These are phyloP conservation scores for Nitzschia inconspicua DNA, from an alignment of 108 stramenopile genomes.

Conservation along the genomic window DNA sequence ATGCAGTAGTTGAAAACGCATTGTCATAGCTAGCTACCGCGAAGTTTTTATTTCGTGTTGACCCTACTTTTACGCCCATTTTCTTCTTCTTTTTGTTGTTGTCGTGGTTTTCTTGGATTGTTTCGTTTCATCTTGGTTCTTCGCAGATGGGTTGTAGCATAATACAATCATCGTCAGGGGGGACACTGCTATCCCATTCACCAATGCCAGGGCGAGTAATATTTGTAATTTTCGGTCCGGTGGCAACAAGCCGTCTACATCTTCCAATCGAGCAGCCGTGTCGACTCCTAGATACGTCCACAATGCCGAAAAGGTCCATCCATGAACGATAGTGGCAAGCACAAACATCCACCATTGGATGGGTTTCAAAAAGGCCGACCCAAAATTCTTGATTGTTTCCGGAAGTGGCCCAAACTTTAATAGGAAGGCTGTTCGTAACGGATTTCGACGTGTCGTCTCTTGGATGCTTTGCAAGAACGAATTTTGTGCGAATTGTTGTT, in stretches of 20 bases:
- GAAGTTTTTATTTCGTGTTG: too few species aligned
- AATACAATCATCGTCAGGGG: constrained; percentile 43
- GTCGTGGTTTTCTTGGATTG: too few species aligned
- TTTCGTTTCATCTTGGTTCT: too few species aligned
- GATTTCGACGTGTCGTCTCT: constrained; percentile 20
- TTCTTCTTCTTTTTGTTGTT: too few species aligned
- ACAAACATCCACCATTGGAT: constrained; percentile 35
- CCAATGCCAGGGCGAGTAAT: constrained; percentile 14
- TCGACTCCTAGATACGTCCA: constrained; percentile 77
- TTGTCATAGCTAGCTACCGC: too few species aligned
- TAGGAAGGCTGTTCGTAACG: constrained; percentile 48
- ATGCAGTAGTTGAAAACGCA: too few species aligned
- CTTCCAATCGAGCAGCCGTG: constrained; percentile 35
- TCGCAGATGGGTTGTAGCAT: too few species aligned
- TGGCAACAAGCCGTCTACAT: constrained; percentile 6
- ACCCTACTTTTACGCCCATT: too few species aligned
- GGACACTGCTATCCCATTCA: constrained; percentile 36
- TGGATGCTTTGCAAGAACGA: constrained; percentile 46
- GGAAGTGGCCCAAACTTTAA: constrained; percentile 69
- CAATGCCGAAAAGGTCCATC: constrained; percentile 61
- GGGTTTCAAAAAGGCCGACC: constrained; percentile 26
- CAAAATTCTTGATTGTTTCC: constrained; percentile 80
- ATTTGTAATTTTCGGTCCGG: constrained; percentile 14
- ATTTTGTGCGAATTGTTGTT: constrained; percentile 43
- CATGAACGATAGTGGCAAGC: constrained; percentile 50